Percentiles rank a stretch among this genome's conserved stretches.
Conservation (phyloP, 2,329 filamentous ascomycete genomes). For the Aureobasidium mangrovei region DNA sequence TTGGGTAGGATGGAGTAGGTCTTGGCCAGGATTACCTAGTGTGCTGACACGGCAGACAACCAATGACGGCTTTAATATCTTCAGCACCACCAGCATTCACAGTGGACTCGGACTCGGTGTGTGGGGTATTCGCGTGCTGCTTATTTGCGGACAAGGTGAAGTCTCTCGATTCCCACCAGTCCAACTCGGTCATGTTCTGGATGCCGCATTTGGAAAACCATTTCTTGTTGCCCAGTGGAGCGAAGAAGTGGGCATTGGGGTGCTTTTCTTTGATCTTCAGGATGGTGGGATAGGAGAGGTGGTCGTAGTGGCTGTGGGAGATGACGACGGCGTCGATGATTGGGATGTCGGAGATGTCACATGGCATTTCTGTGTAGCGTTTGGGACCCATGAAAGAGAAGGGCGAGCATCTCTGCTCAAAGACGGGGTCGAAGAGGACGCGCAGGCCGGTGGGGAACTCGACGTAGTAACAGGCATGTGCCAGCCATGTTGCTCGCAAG, state of each 20-base stretch:
- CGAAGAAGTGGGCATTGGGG: slow-evolving; percentile 79
- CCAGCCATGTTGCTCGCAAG: slow-evolving; percentile 85
- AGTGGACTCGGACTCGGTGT: background rate
- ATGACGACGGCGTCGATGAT: slow-evolving; percentile 57
- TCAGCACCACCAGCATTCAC: slow-evolving; percentile 16
- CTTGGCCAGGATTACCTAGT: slow-evolving; percentile 27
- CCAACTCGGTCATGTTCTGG: slow-evolving; percentile 72
- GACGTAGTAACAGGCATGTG: slow-evolving; percentile 87
- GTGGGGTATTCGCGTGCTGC: slow-evolving; percentile 13
- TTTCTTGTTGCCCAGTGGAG: slow-evolving; percentile 68
- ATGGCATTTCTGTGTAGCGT: slow-evolving; percentile 69
- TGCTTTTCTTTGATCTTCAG: slow-evolving; percentile 60
- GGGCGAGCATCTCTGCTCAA: slow-evolving; percentile 78
- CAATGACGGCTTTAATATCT: slow-evolving; percentile 61
- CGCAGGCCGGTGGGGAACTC: slow-evolving; percentile 81
- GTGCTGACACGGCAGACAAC: slow-evolving; percentile 80
- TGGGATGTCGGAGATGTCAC: slow-evolving; percentile 33
- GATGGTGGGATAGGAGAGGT: slow-evolving; percentile 70
- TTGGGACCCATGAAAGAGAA: slow-evolving; percentile 62
- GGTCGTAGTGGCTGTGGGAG: slow-evolving; percentile 88
- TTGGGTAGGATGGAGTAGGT: no score
- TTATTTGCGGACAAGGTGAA: slow-evolving; percentile 47
- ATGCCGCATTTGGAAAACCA: slow-evolving; percentile 73
- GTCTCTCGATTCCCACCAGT: slow-evolving; percentile 88
- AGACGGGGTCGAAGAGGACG: slow-evolving; percentile 89